Base-by-base conservation (phyloP, 2,329 filamentous ascomycete genomes). In the Clarireedia homoeocarpa region DNA sequence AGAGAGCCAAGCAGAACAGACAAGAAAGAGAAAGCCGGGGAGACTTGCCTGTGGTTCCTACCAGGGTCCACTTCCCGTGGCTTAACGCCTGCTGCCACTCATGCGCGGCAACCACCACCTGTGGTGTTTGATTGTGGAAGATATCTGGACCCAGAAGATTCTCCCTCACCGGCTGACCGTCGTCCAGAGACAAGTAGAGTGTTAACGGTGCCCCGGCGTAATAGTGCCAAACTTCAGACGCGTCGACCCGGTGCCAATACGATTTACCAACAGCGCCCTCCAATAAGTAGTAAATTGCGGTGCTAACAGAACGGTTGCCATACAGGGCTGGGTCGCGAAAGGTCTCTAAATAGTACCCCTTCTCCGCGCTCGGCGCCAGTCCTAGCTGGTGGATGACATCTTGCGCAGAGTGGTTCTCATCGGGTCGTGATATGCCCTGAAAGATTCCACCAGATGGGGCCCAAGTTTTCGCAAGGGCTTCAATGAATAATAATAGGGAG, bases 101-200 rank as follows among this genome's bases (percentile, higher is more conserved):
- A 42, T 42, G 15, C 39, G 39, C 39, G 17, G 39, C 39, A 42
- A 42, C 5, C 39, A 42, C 39, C 39, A 42, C 39, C 17, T 42
- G 39, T 14, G 39, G 39, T 14, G 15, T 39, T 76, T 97, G 71
- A 97, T 92, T 0, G 87, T 91, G 38, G 92, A 97, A 72, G 92
- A 97, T 75, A 96, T 97, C 63, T 85, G 86, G 58, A 94, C 88
- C 0, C 89, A 95, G 69, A 92, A 97, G 15, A 4, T 17, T 42
- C 39, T 42, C 17, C 17, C 39, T 42, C 17, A 42, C 39, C 39
- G 73, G 39, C 15, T 42, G 39, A 17, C 39, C 39, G 39, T 42
- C 39, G 17, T 42, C 39, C 15, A 42, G 5, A 17, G 39, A 42
- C 39, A 42, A 42, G 39, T n/a, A 42, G 39, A 42, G 39, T 42